Evolutionary conservation across 805 yeast genomes (phyloP).

Genomic region (Metschnikowia cubensis): DNA sequence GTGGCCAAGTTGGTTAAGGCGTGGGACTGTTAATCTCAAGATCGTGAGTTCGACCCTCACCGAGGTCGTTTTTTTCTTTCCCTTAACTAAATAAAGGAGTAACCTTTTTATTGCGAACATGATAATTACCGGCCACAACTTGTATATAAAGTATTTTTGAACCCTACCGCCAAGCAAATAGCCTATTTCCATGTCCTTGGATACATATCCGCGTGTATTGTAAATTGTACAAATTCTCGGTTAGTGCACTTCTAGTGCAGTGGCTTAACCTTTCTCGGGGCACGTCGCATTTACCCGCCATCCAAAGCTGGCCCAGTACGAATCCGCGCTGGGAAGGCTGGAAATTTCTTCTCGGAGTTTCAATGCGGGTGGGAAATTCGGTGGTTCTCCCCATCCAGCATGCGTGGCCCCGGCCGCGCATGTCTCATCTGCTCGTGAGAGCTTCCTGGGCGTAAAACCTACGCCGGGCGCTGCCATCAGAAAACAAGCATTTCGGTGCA

Average conservation of each 20-base stretch:
- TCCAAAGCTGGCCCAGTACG: constrained; percentile 22
- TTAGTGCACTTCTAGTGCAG: constrained; percentile 19
- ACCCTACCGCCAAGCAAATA: too few species aligned
- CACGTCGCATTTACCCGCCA: constrained; percentile 47
- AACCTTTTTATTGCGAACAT: too few species aligned
- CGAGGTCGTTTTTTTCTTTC: constrained; percentile 15
- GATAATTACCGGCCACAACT: too few species aligned
- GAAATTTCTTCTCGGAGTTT: constrained; percentile 4
- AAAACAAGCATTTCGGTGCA: constrained; percentile 36
- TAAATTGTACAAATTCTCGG: neutral
- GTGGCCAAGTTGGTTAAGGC: constrained; percentile 23
- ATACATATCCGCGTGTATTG: neutral
- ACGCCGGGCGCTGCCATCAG: constrained; percentile 60
- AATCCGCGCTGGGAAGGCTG: constrained; percentile 7
- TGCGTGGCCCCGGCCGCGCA: constrained; percentile 6
- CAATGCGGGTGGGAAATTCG: constrained; percentile 60
- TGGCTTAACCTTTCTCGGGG: constrained; percentile 35
- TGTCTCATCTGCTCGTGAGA: constrained; percentile 46
- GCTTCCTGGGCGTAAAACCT: constrained; percentile 48
- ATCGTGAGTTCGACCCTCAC: constrained; percentile 24
- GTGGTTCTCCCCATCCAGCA: constrained; percentile 48
- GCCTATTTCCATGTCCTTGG: too few species aligned
- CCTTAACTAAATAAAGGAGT: too few species aligned
- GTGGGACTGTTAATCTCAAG: constrained; percentile 22
- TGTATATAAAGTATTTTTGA: too few species aligned